Evolutionary conservation across 768 basidiomycete species (phyloP), one percentile per base, ranked within the genome.

Genomic region (Lentinula boryana): DNA sequence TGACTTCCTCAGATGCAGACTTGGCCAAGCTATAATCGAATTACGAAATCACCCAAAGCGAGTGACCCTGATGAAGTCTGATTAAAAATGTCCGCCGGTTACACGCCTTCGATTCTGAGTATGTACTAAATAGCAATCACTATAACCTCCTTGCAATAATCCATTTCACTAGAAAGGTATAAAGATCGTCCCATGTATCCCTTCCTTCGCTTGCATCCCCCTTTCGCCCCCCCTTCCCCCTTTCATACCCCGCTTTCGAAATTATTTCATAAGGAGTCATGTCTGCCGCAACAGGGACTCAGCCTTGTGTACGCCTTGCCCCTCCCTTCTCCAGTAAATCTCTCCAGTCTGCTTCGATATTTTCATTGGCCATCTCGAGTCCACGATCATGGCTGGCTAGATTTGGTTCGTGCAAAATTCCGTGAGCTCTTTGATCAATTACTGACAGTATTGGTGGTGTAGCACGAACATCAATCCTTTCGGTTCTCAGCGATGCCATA

Each of bases 381-480:
- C 81, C 82, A 36, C 73, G 74, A 61, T 76, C 81, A 31, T 82
- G 81, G 81, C 68, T 78, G 16, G 71, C 75, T 58, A 70, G 78
- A n/a, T 78, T 84, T 66, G 82, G 82, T 82, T 71, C 56, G 71
- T 50, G 55, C 62, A 8, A 18, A 35, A 33, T 32, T 36, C 32
- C 48, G 50, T 32, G 6, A 32, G 15, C 1, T 61, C 58, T 32
- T 44, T 31, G 53, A 56, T 27, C 36, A 23, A n/a, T 16, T 33
- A 38, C 57, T 55, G 38, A 58, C 56, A 23, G 8, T 56, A 54
- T 46, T 51, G 21, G 8, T 55, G 54, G 43, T 50, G 2, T 67
- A 86, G 86, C 86, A 9, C 84, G 86, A 36, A 75, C 74, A 55
- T 87, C 86, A 7, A 81, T 88, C 63, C 76, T 85, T 27, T 74